Percentiles rank a stretch among this genome's conserved stretches.
phyloP scores from a whole-genome alignment of 805 yeast species.

The Vanderwaltozyma polyspora region DNA sequence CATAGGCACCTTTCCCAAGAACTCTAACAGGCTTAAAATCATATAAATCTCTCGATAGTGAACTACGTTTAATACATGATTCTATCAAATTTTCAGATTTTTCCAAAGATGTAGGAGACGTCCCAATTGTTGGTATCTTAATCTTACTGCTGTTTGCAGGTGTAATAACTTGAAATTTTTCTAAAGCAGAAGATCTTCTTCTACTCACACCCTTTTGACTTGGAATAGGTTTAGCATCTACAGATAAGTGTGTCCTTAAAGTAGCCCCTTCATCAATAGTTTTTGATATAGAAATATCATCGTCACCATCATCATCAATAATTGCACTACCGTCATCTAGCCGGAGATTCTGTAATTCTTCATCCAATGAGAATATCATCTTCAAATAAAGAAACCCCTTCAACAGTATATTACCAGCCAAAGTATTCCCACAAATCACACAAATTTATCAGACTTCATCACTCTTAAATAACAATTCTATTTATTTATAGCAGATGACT shows the following conservation, averaged over 20 bases:
- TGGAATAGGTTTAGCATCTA: not conserved
- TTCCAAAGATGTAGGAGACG: not conserved
- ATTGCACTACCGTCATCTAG: conserved; percentile 3
- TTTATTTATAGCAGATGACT: too few relatives aligned
- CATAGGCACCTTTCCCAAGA: conserved; percentile 80
- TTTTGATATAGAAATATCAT: too few relatives aligned
- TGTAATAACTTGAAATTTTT: conserved; percentile 20
- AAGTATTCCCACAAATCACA: too few relatives aligned
- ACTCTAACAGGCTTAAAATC: conserved; percentile 72
- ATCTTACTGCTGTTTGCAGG: conserved; percentile 14
- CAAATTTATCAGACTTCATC: too few relatives aligned
- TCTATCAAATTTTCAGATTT: too few relatives aligned
- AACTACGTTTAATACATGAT: too few relatives aligned
- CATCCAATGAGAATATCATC: conserved; percentile 20
- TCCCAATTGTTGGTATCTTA: not conserved
- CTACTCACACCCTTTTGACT: not conserved
- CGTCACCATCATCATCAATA: conserved; percentile 4
- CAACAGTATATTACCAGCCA: not conserved
- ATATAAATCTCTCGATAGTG: conserved; percentile 23
- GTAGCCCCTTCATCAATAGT: conserved; percentile 2
- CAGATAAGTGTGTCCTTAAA: not conserved
- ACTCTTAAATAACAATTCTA: too few relatives aligned
- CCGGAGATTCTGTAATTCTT: conserved; percentile 10
- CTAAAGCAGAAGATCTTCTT: conserved; percentile 24
- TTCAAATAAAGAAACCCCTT: not conserved